Base-by-base conservation (phyloP, 202 grass and related monocot genomes). In the Cymbopogon flexuosus region DNA sequence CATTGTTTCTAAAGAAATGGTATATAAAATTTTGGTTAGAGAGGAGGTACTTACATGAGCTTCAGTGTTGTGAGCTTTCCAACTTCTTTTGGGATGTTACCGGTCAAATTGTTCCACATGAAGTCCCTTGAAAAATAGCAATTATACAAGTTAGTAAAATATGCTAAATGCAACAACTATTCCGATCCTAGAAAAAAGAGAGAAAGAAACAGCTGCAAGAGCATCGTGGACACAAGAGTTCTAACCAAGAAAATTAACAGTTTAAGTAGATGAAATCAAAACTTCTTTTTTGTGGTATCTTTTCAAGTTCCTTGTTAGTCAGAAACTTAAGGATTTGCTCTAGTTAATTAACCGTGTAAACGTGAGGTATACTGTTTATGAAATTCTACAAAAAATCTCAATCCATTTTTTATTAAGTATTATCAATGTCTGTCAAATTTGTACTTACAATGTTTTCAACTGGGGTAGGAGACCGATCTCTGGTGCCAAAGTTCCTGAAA, bases 41-140 rank as follows among this genome's bases (percentile, higher is more conserved):
- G n/a, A 73, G 39, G 31, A 72, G 77, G 3, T 86, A 93, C 85
- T 93, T 77, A 99, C 96, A 99, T 57, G 70, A 99, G 96, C 75
- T 72, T 70, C 54, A 99, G 79, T 11, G 80, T 78, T 72, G 73
- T 46, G 68, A 99, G 88, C 37, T 91, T 93, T 76, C 96, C 96
- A 81, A 99, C 82, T 89, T 99, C 96, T 84, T 85, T 96, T 1
- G 96, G 96, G 43, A 99, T 96, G 66, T 79, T 87, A 62, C 96
- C 96, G 81, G 18, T 90, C 72, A 99, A 82, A 47, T 87, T 91
- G 57, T 99, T 99, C 96, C 96, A 99, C 96, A 99, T 99, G 71
- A 99, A 95, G 71, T 91, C 92, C 84, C 96, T 99, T 83, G 46
- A 45, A 76, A 85, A 74, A 76, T 14, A 45, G 57, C 2, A 65